Base-by-base conservation (phyloP, 176 grass and related monocot species). In the Phoenix roebelenii region DNA sequence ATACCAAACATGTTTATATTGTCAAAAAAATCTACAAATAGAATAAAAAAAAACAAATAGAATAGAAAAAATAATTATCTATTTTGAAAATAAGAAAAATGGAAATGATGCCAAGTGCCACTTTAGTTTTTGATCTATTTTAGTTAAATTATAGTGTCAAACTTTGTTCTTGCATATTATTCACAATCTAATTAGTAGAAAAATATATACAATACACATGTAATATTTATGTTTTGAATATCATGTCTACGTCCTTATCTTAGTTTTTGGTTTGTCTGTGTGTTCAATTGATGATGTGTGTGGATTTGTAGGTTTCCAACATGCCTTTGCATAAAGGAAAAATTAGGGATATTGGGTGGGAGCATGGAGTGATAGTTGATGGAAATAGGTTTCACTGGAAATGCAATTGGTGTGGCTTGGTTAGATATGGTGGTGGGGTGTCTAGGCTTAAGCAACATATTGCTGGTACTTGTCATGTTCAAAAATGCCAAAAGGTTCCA, bases 371-470 rank as follows among this genome's bases (percentile, higher is more conserved):
- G 64, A 54, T 67, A 67, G 64, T 67, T 54, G 24, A 67, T 54
- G 64, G 64, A 67, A 67, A 67, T 60, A 95, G 83, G 69, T 85
- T 85, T 60, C 85, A 90, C 52, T 96, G 83, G 92, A 77, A 72
- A 50, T 96, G 92, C 77, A 85, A 82, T 50, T 96, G 88, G 72
- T 96, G 92, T 61, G 76, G 84, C 60, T 61, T 96, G 62, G 77
- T 74, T 39, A 80, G 86, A 65, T 86, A 87, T 69, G 86, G 86
- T 66, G 91, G 91, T 69, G 92, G 86, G 30, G 80, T 96, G 3
- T 90, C 92, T 87, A 80, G 92, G 79, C 79, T 96, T 63, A 96
- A 90, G 74, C 75, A 75, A 4, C 92, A 96, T 76, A 80, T 96
- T 68, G 80, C 85, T 74, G 91, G 83, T 86, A 70, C 82, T 80